A percentile compares a stretch with the other conserved stretches of the same genome.
Evolutionary conservation across 345 rosid genomes (phyloP).

Genomic region (Lepidium sativum): DNA sequence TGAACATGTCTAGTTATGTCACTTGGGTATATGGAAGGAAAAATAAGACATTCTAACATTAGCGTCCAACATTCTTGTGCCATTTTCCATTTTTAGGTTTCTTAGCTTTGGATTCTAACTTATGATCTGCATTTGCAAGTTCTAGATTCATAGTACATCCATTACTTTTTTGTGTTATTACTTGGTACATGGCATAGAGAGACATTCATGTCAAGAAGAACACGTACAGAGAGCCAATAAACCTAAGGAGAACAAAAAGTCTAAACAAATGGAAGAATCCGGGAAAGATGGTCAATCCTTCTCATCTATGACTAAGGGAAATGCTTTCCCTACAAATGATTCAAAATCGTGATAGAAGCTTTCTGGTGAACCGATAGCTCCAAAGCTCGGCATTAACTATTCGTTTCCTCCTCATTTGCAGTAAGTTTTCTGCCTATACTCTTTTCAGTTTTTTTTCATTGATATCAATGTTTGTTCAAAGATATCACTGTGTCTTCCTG

Average conservation of each 20-base stretch:
- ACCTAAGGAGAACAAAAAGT: constrained; percentile 38
- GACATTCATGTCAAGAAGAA: no score
- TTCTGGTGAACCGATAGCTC: constrained; percentile 63
- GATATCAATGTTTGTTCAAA: neutral
- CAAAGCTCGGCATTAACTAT: constrained; percentile 85
- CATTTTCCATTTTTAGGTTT: no score
- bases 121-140: no score
- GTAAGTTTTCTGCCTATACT: constrained; percentile 34
- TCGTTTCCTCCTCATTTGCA: constrained; percentile 86
- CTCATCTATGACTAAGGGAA: constrained; percentile 28
- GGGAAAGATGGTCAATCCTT: constrained; percentile 28
- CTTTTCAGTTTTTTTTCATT: neutral
- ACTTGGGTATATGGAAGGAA: no score
- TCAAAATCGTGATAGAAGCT: constrained; percentile 30
- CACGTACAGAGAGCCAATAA: constrained; percentile 68
- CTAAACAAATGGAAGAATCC: constrained; percentile 29
- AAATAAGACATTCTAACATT: no score
- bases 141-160: no score
- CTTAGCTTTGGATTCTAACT: no score
- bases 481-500: neutral
- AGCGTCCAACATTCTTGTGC: no score
- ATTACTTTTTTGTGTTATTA: no score
- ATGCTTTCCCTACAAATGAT: constrained; percentile 17
- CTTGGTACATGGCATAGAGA: no score
- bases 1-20: no score